These are phyloP conservation scores for Rubia peregrina DNA, from an alignment of 305 asterid genomes.

Conservation along the genomic window DNA sequence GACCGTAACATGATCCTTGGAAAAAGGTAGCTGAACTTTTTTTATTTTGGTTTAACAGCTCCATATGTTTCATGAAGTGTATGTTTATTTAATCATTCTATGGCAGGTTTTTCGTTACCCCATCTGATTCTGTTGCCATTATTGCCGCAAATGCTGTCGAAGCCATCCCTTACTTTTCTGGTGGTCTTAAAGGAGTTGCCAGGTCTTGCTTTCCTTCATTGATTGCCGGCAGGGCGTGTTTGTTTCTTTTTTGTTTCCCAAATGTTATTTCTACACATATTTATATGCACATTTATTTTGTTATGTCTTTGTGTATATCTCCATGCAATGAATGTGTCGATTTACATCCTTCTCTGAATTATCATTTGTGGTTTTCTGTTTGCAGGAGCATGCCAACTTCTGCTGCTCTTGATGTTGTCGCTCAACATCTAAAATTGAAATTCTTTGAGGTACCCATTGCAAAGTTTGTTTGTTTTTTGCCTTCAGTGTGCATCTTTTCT, in stretches of 20 bases:
- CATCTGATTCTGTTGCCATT: slow-evolving; percentile 89
- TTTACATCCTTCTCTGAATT: background rate
- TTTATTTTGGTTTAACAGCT: slow-evolving; percentile 9
- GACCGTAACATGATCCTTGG: slow-evolving; percentile 98
- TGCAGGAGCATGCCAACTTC: slow-evolving; percentile 99
- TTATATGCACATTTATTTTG: background rate
- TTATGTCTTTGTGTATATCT: background rate
- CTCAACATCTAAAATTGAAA: slow-evolving; percentile 72
- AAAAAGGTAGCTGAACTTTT: slow-evolving; percentile 46
- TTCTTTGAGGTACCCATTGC: slow-evolving; percentile 73
- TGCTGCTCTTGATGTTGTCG: slow-evolving; percentile 98
- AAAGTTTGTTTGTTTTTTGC: background rate
- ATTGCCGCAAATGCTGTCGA: slow-evolving; percentile 93
- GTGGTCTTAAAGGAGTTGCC: slow-evolving; percentile 98
- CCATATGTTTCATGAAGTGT: slow-evolving; percentile 8
- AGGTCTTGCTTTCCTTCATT: slow-evolving; percentile 43
- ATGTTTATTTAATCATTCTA: slow-evolving; percentile 5
- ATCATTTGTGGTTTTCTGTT: slow-evolving; percentile 17
- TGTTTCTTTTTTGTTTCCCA: background rate
- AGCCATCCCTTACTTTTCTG: slow-evolving; percentile 90
- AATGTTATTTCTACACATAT: background rate
- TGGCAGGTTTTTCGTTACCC: slow-evolving; percentile 63
- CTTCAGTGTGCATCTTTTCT: background rate
- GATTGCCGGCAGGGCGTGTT: slow-evolving; percentile 1
- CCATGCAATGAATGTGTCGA: background rate